Conservation (phyloP, 1,284 basidiomycete genomes). For the Prillingera fragicola region DNA sequence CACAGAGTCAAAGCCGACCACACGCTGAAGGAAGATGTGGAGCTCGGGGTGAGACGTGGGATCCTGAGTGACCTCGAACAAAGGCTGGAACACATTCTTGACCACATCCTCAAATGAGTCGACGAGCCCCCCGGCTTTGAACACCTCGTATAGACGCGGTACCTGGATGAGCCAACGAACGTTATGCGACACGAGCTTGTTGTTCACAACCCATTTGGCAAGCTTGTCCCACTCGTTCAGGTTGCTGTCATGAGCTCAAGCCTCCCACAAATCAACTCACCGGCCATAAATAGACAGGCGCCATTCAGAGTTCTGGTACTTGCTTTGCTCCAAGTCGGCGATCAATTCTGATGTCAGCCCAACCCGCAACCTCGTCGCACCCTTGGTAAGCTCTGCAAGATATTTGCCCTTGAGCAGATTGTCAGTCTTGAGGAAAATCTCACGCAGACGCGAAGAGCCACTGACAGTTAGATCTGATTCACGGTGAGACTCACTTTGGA, state of each 20-base stretch:
- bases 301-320: conserved; percentile 99
- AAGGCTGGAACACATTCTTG: conserved; percentile 78
- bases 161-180: conserved; percentile 97
- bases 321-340: conserved; percentile 92
- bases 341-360: conserved; percentile 67
- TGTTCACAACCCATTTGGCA: conserved; percentile 90
- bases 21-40: conserved; percentile 91
- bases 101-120: conserved; percentile 88
- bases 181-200: conserved; percentile 93
- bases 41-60: conserved; percentile 86
- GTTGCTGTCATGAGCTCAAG: too few species aligned
- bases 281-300: conserved; percentile 91
- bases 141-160: conserved; percentile 91
- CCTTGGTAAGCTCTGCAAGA: conserved; percentile 88
- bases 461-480: conserved; percentile 4
- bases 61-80: conserved; percentile 95
- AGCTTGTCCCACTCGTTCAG: conserved; percentile 93
- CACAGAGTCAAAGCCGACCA: conserved; percentile 93
- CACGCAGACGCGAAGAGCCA: conserved; percentile 87
- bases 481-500: conserved; percentile 30
- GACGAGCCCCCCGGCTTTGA: conserved; percentile 82
- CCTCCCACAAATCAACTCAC: conserved; percentile 32
- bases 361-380: conserved; percentile 48
- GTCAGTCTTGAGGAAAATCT: conserved; percentile 98
- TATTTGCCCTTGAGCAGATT: conserved; percentile 89